Evolutionary conservation across 1,284 basidiomycete genomes (phyloP), one percentile per base, ranked within the genome.

Genomic region (Cutaneotrichosporon mucoides): DNA sequence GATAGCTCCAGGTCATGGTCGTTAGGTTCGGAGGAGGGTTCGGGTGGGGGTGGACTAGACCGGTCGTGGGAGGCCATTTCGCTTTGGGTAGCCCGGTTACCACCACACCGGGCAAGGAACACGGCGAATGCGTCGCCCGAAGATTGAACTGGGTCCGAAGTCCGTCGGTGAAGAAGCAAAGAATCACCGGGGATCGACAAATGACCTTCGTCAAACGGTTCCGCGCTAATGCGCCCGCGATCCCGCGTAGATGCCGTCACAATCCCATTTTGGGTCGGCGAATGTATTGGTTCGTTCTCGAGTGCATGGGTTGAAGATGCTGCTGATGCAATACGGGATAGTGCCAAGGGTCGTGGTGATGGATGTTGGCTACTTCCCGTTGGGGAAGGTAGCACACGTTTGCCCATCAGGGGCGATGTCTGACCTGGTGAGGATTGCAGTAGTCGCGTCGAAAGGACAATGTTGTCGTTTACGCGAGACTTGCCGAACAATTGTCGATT

Each of bases 401-500:
- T 51, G 37, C 49, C 49, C 38, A 51, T 41, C 15, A 45, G 36
- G 13, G 53, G 53, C 6, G 53, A 54, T 5, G 43, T 33, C n/a
- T 34, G 42, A 16, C 53, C 53, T 37, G 53, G 53, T 6, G 40
- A 34, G n/a, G 53, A 54, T 6, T 45, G 53, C 13, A 47, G 49
- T 13, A 37, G 33, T 6, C 45, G 53, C 8, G 47, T 24, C 10
- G 55, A 37, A 3, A 43, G 52, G 15, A 51, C 24, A 13, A 43
- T 9, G 5, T 37, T n/a, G 48, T 43, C 49, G 49, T 44, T 54
- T 5, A n/a, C 13, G 9, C 42, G 38, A 12, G 40, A 15, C 37
- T 45, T 52, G 3, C 43, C 41, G 50, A 68, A 69, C 7, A 67
- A 53, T 9, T 61, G 60, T 16, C 65, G 63, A 46, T 62, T 64